Percentiles rank a stretch among this genome's conserved stretches.
phyloP scores from a whole-genome alignment of 1,284 basidiomycete genomes.

The Cryptococcus jaspeensis region DNA sequence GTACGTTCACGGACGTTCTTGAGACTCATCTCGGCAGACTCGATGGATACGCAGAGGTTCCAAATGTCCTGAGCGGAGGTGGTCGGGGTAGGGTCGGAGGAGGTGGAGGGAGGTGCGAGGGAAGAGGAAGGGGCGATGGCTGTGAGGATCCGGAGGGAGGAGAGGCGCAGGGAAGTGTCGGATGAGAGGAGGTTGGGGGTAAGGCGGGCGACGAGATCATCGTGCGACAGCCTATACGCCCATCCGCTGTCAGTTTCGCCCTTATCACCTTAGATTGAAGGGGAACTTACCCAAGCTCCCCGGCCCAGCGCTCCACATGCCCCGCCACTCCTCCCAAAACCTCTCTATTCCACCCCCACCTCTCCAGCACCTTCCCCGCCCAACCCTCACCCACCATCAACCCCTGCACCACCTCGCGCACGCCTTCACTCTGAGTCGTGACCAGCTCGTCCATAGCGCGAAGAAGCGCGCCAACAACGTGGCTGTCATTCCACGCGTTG shows the following conservation, averaged over 20 bases:
- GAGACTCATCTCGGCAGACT: conserved; percentile 69
- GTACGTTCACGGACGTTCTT: conserved; percentile 79
- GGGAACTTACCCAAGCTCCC: conserved; percentile 20
- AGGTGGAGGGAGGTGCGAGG: not conserved
- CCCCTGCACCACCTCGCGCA: conserved; percentile 20
- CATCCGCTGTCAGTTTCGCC: not conserved
- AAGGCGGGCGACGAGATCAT: conserved; percentile 23
- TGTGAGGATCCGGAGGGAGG: conserved; percentile 48
- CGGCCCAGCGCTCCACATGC: conserved; percentile 51
- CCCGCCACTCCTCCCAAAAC: conserved; percentile 59
- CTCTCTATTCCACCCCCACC: conserved; percentile 61
- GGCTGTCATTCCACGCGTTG: conserved; percentile 40
- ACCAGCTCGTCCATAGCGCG: conserved; percentile 18
- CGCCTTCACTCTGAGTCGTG: conserved; percentile 2
- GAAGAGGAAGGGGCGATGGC: conserved; percentile 17
- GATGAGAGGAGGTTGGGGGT: conserved; percentile 52
- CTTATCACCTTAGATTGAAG: not conserved
- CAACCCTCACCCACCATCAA: conserved; percentile 47
- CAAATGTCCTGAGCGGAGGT: conserved; percentile 53
- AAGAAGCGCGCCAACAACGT: conserved; percentile 29
- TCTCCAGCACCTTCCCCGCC: conserved; percentile 52
- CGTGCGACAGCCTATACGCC: conserved; percentile 6
- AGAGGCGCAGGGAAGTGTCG: conserved; percentile 49
- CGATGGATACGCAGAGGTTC: conserved; percentile 66
- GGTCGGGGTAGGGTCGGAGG: not conserved